Evolutionary conservation across 2,329 filamentous ascomycete species (phyloP), one percentile per base, ranked within the genome.

Genomic region (Chaetomiaceae sp.): DNA sequence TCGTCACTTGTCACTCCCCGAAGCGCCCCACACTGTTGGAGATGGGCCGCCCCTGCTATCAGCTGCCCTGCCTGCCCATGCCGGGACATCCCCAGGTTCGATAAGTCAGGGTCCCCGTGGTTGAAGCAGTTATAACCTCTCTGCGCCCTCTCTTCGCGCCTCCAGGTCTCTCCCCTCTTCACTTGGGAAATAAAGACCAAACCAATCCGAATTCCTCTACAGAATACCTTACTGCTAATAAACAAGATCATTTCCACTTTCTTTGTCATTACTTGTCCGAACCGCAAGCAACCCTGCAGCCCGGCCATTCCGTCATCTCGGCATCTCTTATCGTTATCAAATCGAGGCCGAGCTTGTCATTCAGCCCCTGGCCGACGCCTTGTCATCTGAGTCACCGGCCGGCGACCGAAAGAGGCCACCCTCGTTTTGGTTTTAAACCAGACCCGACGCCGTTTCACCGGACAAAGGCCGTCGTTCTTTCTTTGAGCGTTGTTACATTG

Each of bases 381-480:
- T 34, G 9, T 40, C 46, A 46, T 54, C 55, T 54, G 52, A 51
- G 48, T 50, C 53, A 55, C 53, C 46, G 48, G 44, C 53, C 53
- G 53, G 48, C 44, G 33, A 41, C 48, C 48, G 10, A 48, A 49
- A 46, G 40, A 37, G 38, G 48, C 44, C 48, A 44, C 45, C 38
- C 21, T 23, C 11, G n/a, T n/a, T 47, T 48, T 27, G 30, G 30
- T 42, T 30, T 48, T 51, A 45, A 42, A 48, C 30, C 43, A 23
- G 16, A n/a, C 38, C 14, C 7, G 38, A 43, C n/a, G 21, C 8
- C 20, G 11, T 47, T n/a, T 9, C 13, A 8, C 16, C 20, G 6
- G 10, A 47, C 36, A 51, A 46, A 50, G 36, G 30, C 14, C 18
- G 10, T 11, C 27, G n/a, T n/a, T n/a, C 29, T 36, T 46, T 34